Evolutionary conservation across 2,329 filamentous ascomycete genomes (phyloP), one percentile per base, ranked within the genome.

Genomic region (Polychaeton citri): DNA sequence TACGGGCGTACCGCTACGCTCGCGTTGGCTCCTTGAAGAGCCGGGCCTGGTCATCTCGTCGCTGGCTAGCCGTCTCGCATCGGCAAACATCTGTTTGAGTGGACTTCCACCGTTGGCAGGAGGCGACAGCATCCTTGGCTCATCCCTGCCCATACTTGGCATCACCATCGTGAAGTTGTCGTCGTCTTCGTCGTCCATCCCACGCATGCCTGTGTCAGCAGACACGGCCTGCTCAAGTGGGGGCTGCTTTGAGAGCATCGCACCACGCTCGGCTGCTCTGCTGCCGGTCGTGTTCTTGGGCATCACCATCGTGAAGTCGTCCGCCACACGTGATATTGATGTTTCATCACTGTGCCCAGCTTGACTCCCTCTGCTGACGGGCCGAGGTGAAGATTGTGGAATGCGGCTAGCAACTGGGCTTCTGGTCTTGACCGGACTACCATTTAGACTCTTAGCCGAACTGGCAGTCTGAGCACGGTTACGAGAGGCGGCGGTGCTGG

Each of bases 161-260:
- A 71, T 54, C 6, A 69, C 63, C 60, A 69, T 67, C 3, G 65
- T 69, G 42, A 69, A 68, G 35, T 46, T 47, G 35, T 64, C 63
- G 35, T 46, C 47, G 35, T 64, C 63, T 12, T 67, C 63, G 18
- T 63, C 63, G 10, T 51, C 55, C 18, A 56, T 34, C 8, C 38
- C 39, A 7, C 47, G 48, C 6, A 53, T 60, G 42, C 43, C 58
- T 37, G 52, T 60, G 37, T 66, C 64, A 20, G 61, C 52, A 16
- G 54, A 55, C 24, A 51, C 51, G 8, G 58, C 58, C 40, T 58
- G 56, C 15, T 59, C 59, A 16, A 61, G 40, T 2, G 52, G 58
- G 19, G 60, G 55, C 32, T 61, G 52, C 36, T 47, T 51, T 43
- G 55, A 60, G 35, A 45, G 55, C 37, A 49, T 50, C 9, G 41